A percentile compares a stretch with the other conserved stretches of the same genome.
Evolutionary conservation across 495 filamentous ascomycete species (phyloP).

Genomic region (Tuber magnatum): DNA sequence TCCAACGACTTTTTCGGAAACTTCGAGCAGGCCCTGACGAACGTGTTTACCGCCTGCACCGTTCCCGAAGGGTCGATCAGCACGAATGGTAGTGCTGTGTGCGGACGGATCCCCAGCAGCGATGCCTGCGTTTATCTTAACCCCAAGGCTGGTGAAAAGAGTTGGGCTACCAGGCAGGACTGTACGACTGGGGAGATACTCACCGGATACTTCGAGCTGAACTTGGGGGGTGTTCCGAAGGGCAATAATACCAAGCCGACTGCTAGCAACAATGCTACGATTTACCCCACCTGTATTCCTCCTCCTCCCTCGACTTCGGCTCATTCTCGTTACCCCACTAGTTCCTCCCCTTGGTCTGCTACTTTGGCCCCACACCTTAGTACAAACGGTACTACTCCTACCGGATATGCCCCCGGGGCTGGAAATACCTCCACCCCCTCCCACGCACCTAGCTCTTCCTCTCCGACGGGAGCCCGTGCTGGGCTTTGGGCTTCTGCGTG

Average conservation of each 20-base stretch:
- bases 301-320: neutral
- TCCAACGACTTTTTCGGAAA: conserved; percentile 3
- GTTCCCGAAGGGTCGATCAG: neutral
- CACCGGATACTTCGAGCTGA: neutral
- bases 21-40: neutral
- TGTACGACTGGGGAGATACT: neutral
- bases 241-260: neutral
- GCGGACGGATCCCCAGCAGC: neutral
- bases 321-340: neutral
- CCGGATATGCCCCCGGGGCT: neutral
- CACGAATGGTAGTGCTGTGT: neutral
- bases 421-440: no score
- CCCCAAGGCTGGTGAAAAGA: neutral
- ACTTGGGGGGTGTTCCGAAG: neutral
- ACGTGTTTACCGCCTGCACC: conserved; percentile 9
- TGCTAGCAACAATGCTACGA: neutral
- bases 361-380: neutral
- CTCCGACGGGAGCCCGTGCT: neutral
- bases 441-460: neutral
- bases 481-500: neutral
- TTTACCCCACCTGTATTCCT: neutral
- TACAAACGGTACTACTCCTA: neutral
- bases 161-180: neutral
- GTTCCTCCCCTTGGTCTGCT: no score
- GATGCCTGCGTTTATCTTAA: neutral